Evolutionary conservation across 768 basidiomycete genomes (phyloP), one percentile per base, ranked within the genome.

Genomic region (Paxillus rubicundulus): DNA sequence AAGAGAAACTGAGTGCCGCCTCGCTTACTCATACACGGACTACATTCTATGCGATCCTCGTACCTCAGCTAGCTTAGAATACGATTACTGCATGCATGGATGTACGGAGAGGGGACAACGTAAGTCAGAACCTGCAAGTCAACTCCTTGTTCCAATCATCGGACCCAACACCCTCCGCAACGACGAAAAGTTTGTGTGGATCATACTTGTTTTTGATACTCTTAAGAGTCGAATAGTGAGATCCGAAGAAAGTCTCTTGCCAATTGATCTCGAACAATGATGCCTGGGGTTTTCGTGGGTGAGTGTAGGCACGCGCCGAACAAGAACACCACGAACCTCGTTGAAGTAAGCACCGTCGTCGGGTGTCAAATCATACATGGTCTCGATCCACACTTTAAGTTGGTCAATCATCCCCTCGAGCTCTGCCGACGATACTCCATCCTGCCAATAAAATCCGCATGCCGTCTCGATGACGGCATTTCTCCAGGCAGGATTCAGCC

Each of bases 401-500:
- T 50, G 45, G 8, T 54, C 56, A 4, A 61, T 48, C 45, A 46
- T 20, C 0, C 10, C 49, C 8, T 58, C 28, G 39, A 68, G 66
- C 14, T 55, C 60, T 2, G 33, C 17, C 6, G 53, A 44, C 5
- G 61, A 47, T 0, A 60, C 21, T 6, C 62, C 64, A n/a, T 70
- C 66, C 0, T 53, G 53, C 65, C 71, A 54, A 12, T 21, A 4
- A 47, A 61, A 4, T 0, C 53, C 55, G 27, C 64, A 62, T 8
- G 60, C 43, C 4, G 68, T 57, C 27, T 77, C 61, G 5, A 68
- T 61, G 9, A 79, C 41, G 0, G 77, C 69, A 13, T 70, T 66
- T 4, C 79, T 68, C 78, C 79, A 82, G 3, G 73, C 74, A 10
- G 78, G 79, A 61, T 79, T 72, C n/a, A 79, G 50, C 9, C 74